Conservation (phyloP, 2,329 filamentous ascomycete species). For the Daldinia eschscholtzii region DNA sequence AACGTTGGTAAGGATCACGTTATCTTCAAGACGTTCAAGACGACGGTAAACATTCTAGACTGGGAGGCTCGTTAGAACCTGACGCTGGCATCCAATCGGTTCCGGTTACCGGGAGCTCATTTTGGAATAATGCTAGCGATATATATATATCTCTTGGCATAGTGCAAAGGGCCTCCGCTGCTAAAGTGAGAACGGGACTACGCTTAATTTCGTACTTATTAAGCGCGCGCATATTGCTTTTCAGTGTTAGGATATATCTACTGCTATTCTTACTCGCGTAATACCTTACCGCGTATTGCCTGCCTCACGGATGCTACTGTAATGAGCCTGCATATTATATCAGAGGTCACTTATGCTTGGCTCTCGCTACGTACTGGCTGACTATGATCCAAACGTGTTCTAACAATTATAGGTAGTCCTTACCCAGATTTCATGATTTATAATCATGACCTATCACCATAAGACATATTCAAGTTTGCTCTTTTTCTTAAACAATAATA, state of each 20-base stretch:
- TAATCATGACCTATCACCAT: too few relatives aligned
- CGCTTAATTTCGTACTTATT: background rate
- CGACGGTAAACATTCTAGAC: background rate
- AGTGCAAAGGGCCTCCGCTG: background rate
- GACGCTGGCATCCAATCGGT: background rate
- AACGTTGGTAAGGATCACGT: too few relatives aligned
- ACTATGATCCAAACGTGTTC: too few relatives aligned
- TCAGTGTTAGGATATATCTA: background rate
- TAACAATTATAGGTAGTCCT: background rate
- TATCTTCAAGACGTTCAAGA: background rate
- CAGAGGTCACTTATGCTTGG: background rate
- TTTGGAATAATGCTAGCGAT: conserved; percentile 1
- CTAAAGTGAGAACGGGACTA: background rate
- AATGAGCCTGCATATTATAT: background rate
- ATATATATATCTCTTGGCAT: conserved; percentile 4
- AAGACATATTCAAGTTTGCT: too few relatives aligned
- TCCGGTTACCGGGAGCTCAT: conserved; percentile 9
- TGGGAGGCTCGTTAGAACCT: background rate
- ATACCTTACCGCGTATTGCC: background rate
- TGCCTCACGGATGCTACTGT: background rate
- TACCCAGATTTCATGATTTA: background rate
- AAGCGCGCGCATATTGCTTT: background rate
- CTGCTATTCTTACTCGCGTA: background rate
- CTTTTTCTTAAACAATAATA: too few relatives aligned
- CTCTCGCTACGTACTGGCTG: background rate